Evolutionary conservation across 192 early-diverging fungal genomes (phyloP).

Genomic region (Thamnidium elegans): DNA sequence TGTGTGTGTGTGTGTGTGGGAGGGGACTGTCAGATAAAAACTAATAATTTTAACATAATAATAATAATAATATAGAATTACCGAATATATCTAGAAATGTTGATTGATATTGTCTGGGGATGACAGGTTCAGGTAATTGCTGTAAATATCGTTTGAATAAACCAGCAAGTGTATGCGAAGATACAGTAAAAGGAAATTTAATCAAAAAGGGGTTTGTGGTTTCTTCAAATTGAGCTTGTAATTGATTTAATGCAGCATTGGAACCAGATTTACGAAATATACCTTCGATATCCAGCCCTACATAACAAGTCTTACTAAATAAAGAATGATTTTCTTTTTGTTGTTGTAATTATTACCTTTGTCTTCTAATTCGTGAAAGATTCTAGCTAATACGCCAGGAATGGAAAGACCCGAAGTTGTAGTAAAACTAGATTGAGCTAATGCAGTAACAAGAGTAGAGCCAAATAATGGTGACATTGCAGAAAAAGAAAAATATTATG

Average conservation of each 20-base stretch:
- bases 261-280: constrained; percentile 16
- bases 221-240: constrained; percentile 7
- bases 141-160: constrained; percentile 15
- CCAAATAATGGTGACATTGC: constrained; percentile 8
- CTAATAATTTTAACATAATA: background rate
- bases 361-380: constrained; percentile 5
- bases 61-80: background rate
- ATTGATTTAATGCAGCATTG: background rate
- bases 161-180: background rate
- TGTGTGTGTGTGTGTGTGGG: background rate
- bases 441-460: background rate
- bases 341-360: constrained; percentile 14
- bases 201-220: background rate
- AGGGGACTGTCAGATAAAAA: background rate
- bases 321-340: background rate
- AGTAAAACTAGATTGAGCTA: constrained; percentile 5
- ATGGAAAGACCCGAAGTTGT: background rate
- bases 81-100: background rate
- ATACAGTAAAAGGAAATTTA: constrained; percentile 4
- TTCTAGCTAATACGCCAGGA: background rate
- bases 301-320: background rate
- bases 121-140: constrained; percentile 10
- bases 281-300: constrained; percentile 6
- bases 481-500: background rate
- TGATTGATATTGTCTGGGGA: background rate